Percentiles rank a stretch among this genome's conserved stretches.
Conservation (phyloP, 148 eudicot genomes). For the Rhododendron williamsianum region DNA sequence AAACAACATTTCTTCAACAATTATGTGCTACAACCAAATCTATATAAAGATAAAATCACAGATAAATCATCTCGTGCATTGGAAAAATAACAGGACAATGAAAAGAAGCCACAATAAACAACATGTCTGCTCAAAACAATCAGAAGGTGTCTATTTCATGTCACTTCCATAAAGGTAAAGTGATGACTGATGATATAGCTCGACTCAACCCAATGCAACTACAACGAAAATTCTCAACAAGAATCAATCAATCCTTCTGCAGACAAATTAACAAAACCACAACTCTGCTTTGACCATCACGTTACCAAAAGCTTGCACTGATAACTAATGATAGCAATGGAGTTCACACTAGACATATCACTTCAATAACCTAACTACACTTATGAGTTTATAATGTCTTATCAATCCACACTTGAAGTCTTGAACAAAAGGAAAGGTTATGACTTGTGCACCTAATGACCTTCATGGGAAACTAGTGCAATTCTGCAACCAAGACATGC, state of each 20-base stretch:
- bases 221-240: neutral
- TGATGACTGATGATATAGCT: neutral
- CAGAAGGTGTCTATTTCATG: neutral
- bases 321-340: neutral
- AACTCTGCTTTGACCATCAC: neutral
- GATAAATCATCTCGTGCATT: neutral
- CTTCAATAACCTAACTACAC: neutral
- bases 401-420: neutral
- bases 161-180: neutral
- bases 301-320: neutral
- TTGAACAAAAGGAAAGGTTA: neutral
- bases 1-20: neutral
- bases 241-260: neutral
- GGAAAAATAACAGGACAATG: neutral
- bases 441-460: neutral
- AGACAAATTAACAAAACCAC: neutral
- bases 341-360: neutral
- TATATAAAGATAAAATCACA: neutral
- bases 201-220: neutral
- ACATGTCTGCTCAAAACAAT: neutral
- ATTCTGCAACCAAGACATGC: neutral
- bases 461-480: neutral
- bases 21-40: neutral
- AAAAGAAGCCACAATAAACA: neutral
- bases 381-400: neutral